These are phyloP conservation scores for Penicillium sp. DNA, from an alignment of 2,329 filamentous ascomycete species.

Conservation along the genomic window DNA sequence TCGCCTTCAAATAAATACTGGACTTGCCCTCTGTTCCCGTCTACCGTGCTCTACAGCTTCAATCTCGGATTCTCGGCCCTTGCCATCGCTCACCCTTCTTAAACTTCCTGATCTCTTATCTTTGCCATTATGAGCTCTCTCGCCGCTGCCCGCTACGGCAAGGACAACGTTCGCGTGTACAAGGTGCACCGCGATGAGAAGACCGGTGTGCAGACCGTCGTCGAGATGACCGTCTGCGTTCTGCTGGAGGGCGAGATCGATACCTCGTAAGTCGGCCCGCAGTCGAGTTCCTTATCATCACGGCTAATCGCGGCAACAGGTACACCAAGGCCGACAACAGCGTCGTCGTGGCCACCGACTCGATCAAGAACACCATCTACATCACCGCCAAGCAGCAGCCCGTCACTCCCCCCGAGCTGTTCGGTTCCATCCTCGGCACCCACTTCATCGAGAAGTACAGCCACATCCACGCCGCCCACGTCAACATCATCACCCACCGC, in stretches of 20 bases:
- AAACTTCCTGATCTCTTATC: not conserved
- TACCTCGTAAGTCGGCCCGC: conserved; percentile 58
- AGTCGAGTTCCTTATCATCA: not conserved
- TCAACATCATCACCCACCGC: conserved; percentile 78
- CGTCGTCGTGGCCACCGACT: conserved; percentile 92
- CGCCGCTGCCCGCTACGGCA: conserved; percentile 50
- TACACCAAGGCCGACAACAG: conserved; percentile 95
- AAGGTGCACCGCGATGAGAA: conserved; percentile 82
- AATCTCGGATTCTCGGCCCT: not conserved
- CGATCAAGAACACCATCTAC: conserved; percentile 96
- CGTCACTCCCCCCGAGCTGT: conserved; percentile 89
- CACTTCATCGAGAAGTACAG: conserved; percentile 87
- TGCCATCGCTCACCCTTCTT: conserved; percentile 6
- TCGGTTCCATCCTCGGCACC: conserved; percentile 75
- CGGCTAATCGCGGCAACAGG: conserved; percentile 45
- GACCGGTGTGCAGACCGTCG: conserved; percentile 77
- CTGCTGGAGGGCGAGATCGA: conserved; percentile 92
- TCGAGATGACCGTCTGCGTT: conserved; percentile 92
- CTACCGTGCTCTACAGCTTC: not conserved
- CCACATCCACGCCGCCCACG: conserved; percentile 82
- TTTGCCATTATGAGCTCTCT: conserved; percentile 35
- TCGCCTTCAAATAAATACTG: conserved; percentile 14
- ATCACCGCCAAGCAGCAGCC: conserved; percentile 93
- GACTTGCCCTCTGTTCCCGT: not conserved
- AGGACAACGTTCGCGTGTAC: conserved; percentile 98